phyloP scores from a whole-genome alignment of 2,329 filamentous ascomycete genomes.

The Saccharata proteae region DNA sequence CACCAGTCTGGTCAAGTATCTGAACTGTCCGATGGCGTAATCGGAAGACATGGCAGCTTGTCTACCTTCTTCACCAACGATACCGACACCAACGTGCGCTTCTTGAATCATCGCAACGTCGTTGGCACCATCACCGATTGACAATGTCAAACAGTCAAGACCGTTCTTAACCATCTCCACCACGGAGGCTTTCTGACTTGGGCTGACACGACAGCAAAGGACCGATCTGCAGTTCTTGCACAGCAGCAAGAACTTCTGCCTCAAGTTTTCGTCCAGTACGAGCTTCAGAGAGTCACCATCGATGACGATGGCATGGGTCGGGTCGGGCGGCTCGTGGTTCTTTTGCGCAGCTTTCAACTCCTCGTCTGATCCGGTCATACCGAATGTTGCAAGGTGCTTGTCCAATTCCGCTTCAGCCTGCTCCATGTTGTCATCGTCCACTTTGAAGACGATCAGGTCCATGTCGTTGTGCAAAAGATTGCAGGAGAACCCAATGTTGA shows the following conservation, averaged over 20 bases:
- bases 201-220: slow-evolving; percentile 92
- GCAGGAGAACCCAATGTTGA: slow-evolving; percentile 99
- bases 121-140: slow-evolving; percentile 87
- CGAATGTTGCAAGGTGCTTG: slow-evolving; percentile 58
- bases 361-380: slow-evolving; percentile 70
- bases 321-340: slow-evolving; percentile 73
- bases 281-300: slow-evolving; percentile 89
- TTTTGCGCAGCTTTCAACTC: slow-evolving; percentile 68
- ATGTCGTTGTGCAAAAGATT: slow-evolving; percentile 96
- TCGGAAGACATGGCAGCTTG: slow-evolving; percentile 95
- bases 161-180: slow-evolving; percentile 92
- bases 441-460: slow-evolving; percentile 85
- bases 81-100: slow-evolving; percentile 91
- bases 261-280: slow-evolving; percentile 68
- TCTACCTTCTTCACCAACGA: slow-evolving; percentile 82
- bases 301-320: slow-evolving; percentile 87
- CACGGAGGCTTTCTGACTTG: slow-evolving; percentile 93
- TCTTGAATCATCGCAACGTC: slow-evolving; percentile 98
- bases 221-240: slow-evolving; percentile 97
- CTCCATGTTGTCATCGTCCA: slow-evolving; percentile 58
- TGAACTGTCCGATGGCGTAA: slow-evolving; percentile 89
- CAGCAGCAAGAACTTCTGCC: slow-evolving; percentile 84
- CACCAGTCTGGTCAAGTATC: slow-evolving; percentile 72
- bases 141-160: slow-evolving; percentile 89
- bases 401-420: slow-evolving; percentile 61